phyloP scores from a whole-genome alignment of 306 rosid genomes.

The Ormosia emarginata region DNA sequence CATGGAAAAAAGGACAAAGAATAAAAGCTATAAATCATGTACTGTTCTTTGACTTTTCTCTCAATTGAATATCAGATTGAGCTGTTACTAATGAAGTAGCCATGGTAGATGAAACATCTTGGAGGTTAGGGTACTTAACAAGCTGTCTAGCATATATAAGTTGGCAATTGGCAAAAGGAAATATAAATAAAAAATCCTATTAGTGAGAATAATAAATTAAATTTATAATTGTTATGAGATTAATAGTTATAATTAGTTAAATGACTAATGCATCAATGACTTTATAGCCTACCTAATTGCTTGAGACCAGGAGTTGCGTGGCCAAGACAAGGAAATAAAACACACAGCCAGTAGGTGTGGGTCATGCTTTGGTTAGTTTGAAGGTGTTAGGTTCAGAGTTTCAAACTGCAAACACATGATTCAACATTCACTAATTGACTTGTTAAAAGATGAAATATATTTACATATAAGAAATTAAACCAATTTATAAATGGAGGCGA shows the following conservation, averaged over 20 bases:
- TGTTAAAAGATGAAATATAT: no score
- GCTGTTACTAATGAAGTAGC: conserved; percentile 3
- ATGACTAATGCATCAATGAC: neutral
- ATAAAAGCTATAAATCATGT: neutral
- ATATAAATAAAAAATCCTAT: neutral
- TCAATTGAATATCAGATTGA: neutral
- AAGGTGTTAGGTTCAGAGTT: no score
- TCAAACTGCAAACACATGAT: no score
- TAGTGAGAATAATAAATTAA: neutral
- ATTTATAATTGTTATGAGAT: no score
- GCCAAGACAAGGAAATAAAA: no score
- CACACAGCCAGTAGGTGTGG: no score
- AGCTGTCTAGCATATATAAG: neutral
- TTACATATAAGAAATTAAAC: no score
- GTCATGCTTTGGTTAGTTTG: no score
- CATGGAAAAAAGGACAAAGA: neutral
- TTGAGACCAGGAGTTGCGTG: neutral
- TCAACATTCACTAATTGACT: no score
- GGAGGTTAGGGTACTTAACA: neutral
- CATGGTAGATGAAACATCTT: neutral
- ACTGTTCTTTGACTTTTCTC: conserved; percentile 11
- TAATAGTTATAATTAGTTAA: no score
- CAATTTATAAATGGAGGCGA: no score
- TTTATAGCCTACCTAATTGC: neutral
- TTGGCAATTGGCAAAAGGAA: neutral